Conservation (phyloP, 352 stramenopile genomes). For the Globisporangium radiosum region DNA sequence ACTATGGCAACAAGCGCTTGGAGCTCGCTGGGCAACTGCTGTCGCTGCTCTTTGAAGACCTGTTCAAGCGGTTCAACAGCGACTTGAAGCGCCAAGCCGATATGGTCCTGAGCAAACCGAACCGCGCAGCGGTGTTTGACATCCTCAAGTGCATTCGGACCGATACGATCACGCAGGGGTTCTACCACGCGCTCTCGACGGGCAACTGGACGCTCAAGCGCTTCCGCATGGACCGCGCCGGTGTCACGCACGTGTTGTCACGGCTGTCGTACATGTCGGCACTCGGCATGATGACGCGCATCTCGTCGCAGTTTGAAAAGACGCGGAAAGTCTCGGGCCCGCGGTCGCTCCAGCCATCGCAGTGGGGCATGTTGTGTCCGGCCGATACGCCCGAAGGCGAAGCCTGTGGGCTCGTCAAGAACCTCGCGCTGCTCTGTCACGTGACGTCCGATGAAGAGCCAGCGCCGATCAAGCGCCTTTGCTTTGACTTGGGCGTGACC, state of each 20-base stretch:
- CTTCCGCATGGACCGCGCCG: conserved; percentile 99
- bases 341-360: conserved; percentile 95
- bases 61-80: conserved; percentile 98
- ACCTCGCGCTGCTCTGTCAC: conserved; percentile 97
- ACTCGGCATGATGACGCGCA: conserved; percentile 99
- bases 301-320: conserved; percentile 99
- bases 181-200: conserved; percentile 80
- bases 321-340: conserved; percentile 98
- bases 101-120: conserved; percentile 97
- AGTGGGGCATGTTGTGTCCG: conserved; percentile 99
- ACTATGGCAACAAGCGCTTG: conserved; percentile 99
- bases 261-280: conserved; percentile 98
- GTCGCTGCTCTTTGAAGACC: conserved; percentile 98
- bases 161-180: conserved; percentile 97
- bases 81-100: conserved; percentile 97
- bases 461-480: conserved; percentile 92
- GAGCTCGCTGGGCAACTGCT: conserved; percentile 98
- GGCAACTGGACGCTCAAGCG: conserved; percentile 99
- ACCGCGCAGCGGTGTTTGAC: conserved; percentile 97
- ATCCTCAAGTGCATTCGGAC: conserved; percentile 96
- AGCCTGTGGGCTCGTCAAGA: conserved; percentile 99
- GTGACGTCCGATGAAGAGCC: conserved; percentile 92
- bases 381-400: conserved; percentile 99
- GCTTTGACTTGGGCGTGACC: conserved; percentile 96
- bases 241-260: conserved; percentile 96